Evolutionary conservation across 148 eudicot genomes (phyloP).

Genomic region (Camellia sinensis): DNA sequence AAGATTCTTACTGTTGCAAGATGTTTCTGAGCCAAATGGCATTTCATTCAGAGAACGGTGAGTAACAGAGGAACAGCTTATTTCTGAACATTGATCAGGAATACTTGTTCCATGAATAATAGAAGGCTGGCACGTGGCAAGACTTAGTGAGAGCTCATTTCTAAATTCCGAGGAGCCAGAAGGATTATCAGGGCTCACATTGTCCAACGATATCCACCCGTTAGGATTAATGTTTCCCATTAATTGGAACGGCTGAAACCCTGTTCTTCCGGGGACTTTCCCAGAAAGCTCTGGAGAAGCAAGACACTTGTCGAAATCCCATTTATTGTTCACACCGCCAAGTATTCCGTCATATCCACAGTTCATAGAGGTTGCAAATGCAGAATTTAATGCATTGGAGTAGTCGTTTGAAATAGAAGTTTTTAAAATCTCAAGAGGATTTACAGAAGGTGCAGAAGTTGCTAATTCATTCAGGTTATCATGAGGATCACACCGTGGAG

Average conservation of each 20-base stretch:
- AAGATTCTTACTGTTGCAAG: slow-evolving; percentile 39
- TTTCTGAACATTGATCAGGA: slow-evolving; percentile 45
- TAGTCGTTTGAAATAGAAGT: slow-evolving; percentile 27
- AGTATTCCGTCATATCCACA: slow-evolving; percentile 35
- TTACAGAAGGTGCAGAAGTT: slow-evolving; percentile 22
- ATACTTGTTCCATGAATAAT: slow-evolving; percentile 26
- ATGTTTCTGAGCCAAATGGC: slow-evolving; percentile 32
- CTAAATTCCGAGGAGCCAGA: slow-evolving; percentile 36
- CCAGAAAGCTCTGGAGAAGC: slow-evolving; percentile 33
- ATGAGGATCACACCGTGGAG: slow-evolving; percentile 24
- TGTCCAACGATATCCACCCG: slow-evolving; percentile 39
- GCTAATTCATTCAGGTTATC: slow-evolving; percentile 20
- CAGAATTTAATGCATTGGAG: slow-evolving; percentile 30
- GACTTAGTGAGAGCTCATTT: slow-evolving; percentile 61
- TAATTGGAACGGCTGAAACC: slow-evolving; percentile 27
- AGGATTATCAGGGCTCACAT: slow-evolving; percentile 28
- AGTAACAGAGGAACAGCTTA: slow-evolving; percentile 32
- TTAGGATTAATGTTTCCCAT: slow-evolving; percentile 27
- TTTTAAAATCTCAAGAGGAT: slow-evolving; percentile 27
- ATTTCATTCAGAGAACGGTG: slow-evolving; percentile 30
- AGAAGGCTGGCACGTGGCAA: slow-evolving; percentile 47
- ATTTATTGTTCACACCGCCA: slow-evolving; percentile 33
- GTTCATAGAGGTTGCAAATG: slow-evolving; percentile 28
- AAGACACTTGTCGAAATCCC: slow-evolving; percentile 37
- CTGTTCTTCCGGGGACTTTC: slow-evolving; percentile 26